Conservation (phyloP, 1,139 yeast species). For the Pichia sp. region DNA sequence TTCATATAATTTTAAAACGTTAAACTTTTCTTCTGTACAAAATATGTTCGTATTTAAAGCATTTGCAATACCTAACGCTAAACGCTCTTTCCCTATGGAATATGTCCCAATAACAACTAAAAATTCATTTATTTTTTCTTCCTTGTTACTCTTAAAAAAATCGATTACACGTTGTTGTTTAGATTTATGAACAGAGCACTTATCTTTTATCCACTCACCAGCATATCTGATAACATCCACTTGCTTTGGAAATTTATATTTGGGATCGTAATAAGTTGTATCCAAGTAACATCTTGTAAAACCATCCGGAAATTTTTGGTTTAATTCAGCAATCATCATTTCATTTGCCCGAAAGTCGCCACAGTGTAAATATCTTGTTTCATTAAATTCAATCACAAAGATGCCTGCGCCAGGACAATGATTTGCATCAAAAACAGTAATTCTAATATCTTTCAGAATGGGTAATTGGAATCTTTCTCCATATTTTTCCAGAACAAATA, state of each 20-base stretch:
- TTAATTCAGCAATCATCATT: conserved; percentile 36
- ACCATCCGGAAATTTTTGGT: conserved; percentile 29
- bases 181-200: conserved; percentile 23
- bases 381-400: conserved; percentile 54
- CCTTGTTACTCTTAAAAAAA: conserved; percentile 21
- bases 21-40: conserved; percentile 43
- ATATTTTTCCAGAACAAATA: conserved; percentile 33
- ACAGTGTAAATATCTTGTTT: conserved; percentile 54
- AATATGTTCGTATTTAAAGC: conserved; percentile 48
- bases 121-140: conserved; percentile 23
- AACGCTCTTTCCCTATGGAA: conserved; percentile 82
- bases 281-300: conserved; percentile 69
- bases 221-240: conserved; percentile 55
- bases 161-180: conserved; percentile 39
- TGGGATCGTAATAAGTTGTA: conserved; percentile 79
- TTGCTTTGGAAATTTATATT: conserved; percentile 74
- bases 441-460: conserved; percentile 48
- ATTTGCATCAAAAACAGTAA: conserved; percentile 72
- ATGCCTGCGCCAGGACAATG: conserved; percentile 96
- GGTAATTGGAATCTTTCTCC: conserved; percentile 24
- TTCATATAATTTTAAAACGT: conserved; percentile 38
- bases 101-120: conserved; percentile 83
- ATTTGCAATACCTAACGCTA: conserved; percentile 66
- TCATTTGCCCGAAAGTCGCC: conserved; percentile 82
- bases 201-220: conserved; percentile 46